These are phyloP conservation scores for Trametes coccinea DNA, from an alignment of 768 basidiomycete species.

Conservation along the genomic window DNA sequence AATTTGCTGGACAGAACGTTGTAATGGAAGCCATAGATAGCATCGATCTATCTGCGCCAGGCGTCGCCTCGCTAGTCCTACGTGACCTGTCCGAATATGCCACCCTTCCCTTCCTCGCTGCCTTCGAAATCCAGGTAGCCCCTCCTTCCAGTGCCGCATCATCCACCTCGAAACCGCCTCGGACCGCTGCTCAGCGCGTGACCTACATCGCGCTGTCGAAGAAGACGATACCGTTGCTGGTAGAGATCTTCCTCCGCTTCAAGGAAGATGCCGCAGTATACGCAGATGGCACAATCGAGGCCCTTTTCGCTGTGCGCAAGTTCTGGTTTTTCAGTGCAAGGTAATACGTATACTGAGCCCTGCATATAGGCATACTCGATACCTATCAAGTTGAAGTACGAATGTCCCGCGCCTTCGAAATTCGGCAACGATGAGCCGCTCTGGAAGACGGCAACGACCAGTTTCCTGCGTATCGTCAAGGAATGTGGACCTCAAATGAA, in stretches of 20 bases:
- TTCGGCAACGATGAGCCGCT: constrained; percentile 85
- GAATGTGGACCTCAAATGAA: constrained; percentile 59
- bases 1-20: constrained; percentile 48
- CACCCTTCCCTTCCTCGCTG: constrained; percentile 84
- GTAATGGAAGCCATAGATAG: constrained; percentile 69
- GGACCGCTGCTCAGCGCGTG: constrained; percentile 52
- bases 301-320: constrained; percentile 66
- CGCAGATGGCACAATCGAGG: constrained; percentile 80
- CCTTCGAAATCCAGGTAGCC: constrained; percentile 55
- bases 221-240: constrained; percentile 80
- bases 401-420: constrained; percentile 87
- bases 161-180: constrained; percentile 27
- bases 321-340: neutral
- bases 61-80: constrained; percentile 73
- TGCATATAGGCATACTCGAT: constrained; percentile 73
- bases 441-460: constrained; percentile 93
- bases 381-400: constrained; percentile 92
- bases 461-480: constrained; percentile 72
- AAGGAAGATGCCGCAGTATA: constrained; percentile 64
- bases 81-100: constrained; percentile 83
- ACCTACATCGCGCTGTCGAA: constrained; percentile 92
- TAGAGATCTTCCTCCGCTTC: constrained; percentile 73
- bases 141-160: constrained; percentile 11
- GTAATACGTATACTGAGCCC: neutral
- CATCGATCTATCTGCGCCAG: constrained; percentile 64